phyloP scores from a whole-genome alignment of 75 land plant genomes.

The Cunninghamia lanceolata region DNA sequence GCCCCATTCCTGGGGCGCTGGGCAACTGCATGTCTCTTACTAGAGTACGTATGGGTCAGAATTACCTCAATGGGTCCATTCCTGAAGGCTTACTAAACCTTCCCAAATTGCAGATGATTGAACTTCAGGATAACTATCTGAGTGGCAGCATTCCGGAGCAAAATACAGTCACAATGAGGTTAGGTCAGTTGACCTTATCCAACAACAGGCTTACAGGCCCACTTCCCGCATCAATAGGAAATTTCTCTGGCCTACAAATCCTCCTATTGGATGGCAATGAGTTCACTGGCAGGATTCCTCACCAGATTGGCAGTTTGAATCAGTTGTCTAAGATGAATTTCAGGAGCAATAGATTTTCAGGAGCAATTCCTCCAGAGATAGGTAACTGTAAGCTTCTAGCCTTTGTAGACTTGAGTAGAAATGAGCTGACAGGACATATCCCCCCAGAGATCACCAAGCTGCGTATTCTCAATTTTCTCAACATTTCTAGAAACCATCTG shows the following conservation, averaged over 20 bases:
- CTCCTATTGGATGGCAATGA: constrained; percentile 47
- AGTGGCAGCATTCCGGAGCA: constrained; percentile 12
- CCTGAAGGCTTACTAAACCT: constrained; percentile 13
- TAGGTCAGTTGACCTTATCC: constrained; percentile 29
- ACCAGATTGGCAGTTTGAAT: constrained; percentile 48
- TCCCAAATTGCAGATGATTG: constrained; percentile 9
- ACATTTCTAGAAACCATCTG: constrained; percentile 67
- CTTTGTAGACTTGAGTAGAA: constrained; percentile 65
- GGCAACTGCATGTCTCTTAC: constrained; percentile 6
- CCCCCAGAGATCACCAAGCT: constrained; percentile 54
- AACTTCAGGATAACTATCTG: constrained; percentile 17
- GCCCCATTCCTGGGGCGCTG: constrained; percentile 18
- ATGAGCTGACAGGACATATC: constrained; percentile 63
- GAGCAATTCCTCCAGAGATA: constrained; percentile 49
- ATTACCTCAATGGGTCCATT: constrained; percentile 16
- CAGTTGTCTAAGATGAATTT: constrained; percentile 60
- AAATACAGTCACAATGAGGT: constrained; percentile 12
- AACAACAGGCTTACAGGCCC: constrained; percentile 48
- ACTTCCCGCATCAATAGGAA: constrained; percentile 54
- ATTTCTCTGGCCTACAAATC: constrained; percentile 65
- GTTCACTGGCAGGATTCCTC: constrained; percentile 57
- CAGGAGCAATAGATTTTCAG: constrained; percentile 48
- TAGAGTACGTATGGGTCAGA: constrained; percentile 11
- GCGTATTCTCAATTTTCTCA: constrained; percentile 64
- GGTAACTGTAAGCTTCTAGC: constrained; percentile 66